A percentile compares a stretch with the other conserved stretches of the same genome.
Evolutionary conservation across 352 stramenopile genomes (phyloP).

Genomic region (Globisporangium emineosum): DNA sequence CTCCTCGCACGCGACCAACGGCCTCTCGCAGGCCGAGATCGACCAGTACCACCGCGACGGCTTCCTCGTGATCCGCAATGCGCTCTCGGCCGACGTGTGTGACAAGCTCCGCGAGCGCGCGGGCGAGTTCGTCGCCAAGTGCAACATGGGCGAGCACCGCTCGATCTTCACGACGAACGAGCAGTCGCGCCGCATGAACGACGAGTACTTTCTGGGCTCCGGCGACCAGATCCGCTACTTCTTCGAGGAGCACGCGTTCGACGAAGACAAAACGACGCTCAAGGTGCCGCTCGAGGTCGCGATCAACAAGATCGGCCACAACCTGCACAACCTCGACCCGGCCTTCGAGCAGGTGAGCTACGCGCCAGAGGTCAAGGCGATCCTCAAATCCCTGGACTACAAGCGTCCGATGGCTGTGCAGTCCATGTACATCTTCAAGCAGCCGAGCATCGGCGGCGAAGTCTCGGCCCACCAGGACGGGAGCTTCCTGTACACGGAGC

Average conservation of each 20-base stretch:
- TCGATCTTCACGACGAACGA: conserved; percentile 86
- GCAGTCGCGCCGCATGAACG: conserved; percentile 76
- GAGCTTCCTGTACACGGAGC: conserved; percentile 95
- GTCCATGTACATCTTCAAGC: conserved; percentile 98
- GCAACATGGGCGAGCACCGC: conserved; percentile 57
- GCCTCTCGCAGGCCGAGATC: conserved; percentile 57
- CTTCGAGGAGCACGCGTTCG: conserved; percentile 87
- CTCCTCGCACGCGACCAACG: conserved; percentile 19
- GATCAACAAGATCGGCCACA: conserved; percentile 97
- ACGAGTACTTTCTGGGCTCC: conserved; percentile 94
- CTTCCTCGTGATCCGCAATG: conserved; percentile 53
- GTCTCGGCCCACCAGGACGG: conserved; percentile 96
- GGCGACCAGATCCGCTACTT: conserved; percentile 93
- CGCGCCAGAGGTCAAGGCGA: conserved; percentile 62
- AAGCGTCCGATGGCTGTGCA: conserved; percentile 89
- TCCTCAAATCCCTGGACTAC: conserved; percentile 87
- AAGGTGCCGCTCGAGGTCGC: conserved; percentile 62
- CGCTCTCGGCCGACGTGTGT: conserved; percentile 42
- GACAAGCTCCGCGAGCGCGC: conserved; percentile 53
- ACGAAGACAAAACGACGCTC: conserved; percentile 61
- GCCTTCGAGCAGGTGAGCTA: conserved; percentile 87
- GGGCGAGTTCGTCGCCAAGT: conserved; percentile 49
- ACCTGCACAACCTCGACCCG: conserved; percentile 89
- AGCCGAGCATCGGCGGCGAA: conserved; percentile 90
- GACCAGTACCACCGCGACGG: conserved; percentile 62